Base-by-base conservation (phyloP, 208 protist genomes). In the Phytomonas serpens region DNA sequence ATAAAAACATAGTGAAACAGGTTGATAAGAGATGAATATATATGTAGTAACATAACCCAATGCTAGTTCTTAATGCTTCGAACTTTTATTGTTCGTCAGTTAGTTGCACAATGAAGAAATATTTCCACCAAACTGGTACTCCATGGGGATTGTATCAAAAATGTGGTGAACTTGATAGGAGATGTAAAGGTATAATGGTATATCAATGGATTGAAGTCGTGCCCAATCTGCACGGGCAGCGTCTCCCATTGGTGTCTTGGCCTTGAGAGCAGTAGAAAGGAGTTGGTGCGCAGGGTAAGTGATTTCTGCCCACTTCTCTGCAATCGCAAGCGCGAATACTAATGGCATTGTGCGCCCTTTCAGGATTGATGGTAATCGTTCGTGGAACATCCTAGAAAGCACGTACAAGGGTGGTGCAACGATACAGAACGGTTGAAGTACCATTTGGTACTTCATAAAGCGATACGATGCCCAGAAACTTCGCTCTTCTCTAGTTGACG, bases 361-460 rank as follows among this genome's bases (percentile, higher is more conserved):
- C 42, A 93, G 36, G 19, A 77, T 62, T 9, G 75, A 80, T 1
- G 84, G 86, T 23, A 95, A 70, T 63, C 85, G 82, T 57, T 93
- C 78, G 72, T 93, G 83, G 61, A 94, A 92, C 73, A 93, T 81
- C 71, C 89, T 84, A 42, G 66, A 93, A 64, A 93, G 84, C 47
- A 97, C 78, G 80, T 97, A 97, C 30, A 93, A n/a, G 7, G 89
- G 88, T 33, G 93, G 90, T 29, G 85, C 80, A 9, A 90, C 82
- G n/a, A 92, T 79, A 67, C 77, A 86, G 23, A 79, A 78, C 11
- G 93, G 93, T 3, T 83, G 81, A n/a, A 97, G 68, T 42, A 90
- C 86, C 71, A 95, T 81, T 65, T 94, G 86, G 69, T 94, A 95
- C 79, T 94, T 93, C 78, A 97, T 87, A 68, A 97, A 94, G 14